These are phyloP conservation scores for Vitis hybrid DNA, from an alignment of 177 flowering plant genomes.

Conservation along the genomic window DNA sequence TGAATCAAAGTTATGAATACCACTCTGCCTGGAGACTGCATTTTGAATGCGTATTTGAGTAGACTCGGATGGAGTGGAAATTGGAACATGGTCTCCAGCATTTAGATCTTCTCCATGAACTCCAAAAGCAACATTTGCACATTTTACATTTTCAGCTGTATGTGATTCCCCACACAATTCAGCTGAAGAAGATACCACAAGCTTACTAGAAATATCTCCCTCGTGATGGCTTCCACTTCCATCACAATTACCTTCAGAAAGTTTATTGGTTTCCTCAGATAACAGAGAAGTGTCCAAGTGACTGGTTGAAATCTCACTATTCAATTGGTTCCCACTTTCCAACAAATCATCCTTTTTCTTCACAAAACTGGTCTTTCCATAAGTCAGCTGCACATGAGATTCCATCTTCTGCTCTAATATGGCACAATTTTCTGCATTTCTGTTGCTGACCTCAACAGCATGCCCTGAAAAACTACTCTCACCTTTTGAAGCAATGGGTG, in stretches of 20 bases:
- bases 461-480: conserved; percentile 13
- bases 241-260: conserved; percentile 10
- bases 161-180: conserved; percentile 16
- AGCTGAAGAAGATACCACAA: conserved; percentile 20
- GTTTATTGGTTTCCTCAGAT: conserved; percentile 13
- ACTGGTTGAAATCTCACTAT: conserved; percentile 9
- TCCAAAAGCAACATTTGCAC: conserved; percentile 15
- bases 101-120: conserved; percentile 3
- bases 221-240: conserved; percentile 7
- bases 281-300: conserved; percentile 17
- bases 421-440: conserved; percentile 11
- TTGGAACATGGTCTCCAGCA: conserved; percentile 11
- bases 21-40: conserved; percentile 11
- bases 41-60: conserved; percentile 13
- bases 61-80: conserved; percentile 21
- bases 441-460: conserved; percentile 12
- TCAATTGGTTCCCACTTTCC: conserved; percentile 13
- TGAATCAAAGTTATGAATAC: conserved; percentile 7
- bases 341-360: conserved; percentile 9
- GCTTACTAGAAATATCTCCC: conserved; percentile 12
- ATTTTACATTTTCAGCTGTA: conserved; percentile 10
- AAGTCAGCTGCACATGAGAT: conserved; percentile 7
- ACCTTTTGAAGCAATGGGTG: conserved; percentile 11
- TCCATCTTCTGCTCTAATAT: conserved; percentile 13
- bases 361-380: conserved; percentile 4